Evolutionary conservation across 345 rosid genomes (phyloP).

Genomic region (Erucastrum elatum): DNA sequence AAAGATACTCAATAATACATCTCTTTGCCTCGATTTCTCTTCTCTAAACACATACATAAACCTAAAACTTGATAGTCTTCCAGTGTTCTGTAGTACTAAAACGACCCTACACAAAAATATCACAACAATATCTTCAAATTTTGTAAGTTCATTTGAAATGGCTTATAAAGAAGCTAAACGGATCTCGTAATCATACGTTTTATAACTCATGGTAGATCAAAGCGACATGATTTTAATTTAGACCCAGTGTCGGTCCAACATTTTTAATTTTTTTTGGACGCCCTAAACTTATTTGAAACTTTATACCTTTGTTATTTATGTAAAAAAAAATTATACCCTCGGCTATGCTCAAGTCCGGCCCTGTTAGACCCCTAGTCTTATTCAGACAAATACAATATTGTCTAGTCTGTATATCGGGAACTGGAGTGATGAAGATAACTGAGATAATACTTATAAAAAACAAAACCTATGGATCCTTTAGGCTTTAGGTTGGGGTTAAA

Average conservation of each 20-base stretch:
- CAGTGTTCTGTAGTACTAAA: too few species aligned
- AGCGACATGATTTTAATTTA: background rate
- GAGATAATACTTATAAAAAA: background rate
- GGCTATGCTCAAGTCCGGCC: too few species aligned
- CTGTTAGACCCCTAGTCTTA: background rate
- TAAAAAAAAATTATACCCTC: too few species aligned
- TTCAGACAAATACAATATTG: constrained; percentile 7
- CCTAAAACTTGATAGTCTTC: too few species aligned
- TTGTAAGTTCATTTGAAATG: background rate
- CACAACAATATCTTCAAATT: background rate
- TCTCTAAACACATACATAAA: too few species aligned
- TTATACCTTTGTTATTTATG: too few species aligned
- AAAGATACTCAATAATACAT: too few species aligned
- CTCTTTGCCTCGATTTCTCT: too few species aligned
- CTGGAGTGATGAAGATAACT: background rate
- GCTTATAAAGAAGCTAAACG: background rate
- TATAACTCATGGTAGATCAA: background rate
- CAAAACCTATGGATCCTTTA: constrained; percentile 12
- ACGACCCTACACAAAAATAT: too few species aligned
- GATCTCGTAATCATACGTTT: background rate
- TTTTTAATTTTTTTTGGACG: too few species aligned
- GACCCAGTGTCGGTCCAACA: background rate
- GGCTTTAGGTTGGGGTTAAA: background rate
- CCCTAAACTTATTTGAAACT: too few species aligned
- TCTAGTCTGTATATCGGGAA: constrained; percentile 24